Percentiles rank a stretch among this genome's conserved stretches.
Evolutionary conservation across 2,329 filamentous ascomycete genomes (phyloP).

Genomic region (Emmonsia crescens): DNA sequence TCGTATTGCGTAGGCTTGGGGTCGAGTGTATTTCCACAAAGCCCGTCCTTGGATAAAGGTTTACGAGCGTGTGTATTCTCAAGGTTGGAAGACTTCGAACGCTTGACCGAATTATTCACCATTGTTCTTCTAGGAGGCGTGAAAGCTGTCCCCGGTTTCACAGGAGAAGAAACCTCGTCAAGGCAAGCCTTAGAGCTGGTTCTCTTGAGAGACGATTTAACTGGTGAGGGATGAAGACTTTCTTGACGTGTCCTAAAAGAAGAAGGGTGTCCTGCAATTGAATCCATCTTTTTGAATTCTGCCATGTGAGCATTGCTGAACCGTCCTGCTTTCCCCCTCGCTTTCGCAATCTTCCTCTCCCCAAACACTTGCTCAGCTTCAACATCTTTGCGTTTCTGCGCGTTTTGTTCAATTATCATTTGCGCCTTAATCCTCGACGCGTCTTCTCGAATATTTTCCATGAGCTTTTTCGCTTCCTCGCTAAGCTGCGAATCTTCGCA

Average conservation of each 20-base stretch:
- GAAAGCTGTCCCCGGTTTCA: conserved; percentile 14
- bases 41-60: conserved; percentile 13
- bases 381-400: conserved; percentile 38
- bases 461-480: conserved; percentile 44
- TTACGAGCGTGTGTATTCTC: conserved; percentile 61
- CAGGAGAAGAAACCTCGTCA: conserved; percentile 41
- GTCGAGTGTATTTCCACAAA: conserved; percentile 16
- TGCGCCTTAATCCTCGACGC: conserved; percentile 60
- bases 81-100: conserved; percentile 53
- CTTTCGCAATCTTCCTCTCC: conserved; percentile 63
- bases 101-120: conserved; percentile 50
- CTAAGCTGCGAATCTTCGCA: conserved; percentile 36
- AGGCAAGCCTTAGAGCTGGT: conserved; percentile 53
- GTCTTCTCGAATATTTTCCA: conserved; percentile 60
- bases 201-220: conserved; percentile 39
- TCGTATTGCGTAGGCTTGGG: conserved; percentile 35
- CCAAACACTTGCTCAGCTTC: conserved; percentile 34
- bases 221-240: conserved; percentile 27
- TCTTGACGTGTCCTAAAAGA: conserved; percentile 47
- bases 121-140: conserved; percentile 12
- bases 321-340: conserved; percentile 65
- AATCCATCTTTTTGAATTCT: conserved; percentile 96
- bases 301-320: conserved; percentile 80
- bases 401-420: conserved; percentile 51
- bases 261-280: conserved; percentile 77